These are phyloP conservation scores for Claviceps spartinae DNA, from an alignment of 2,329 filamentous ascomycete genomes.

Conservation along the genomic window DNA sequence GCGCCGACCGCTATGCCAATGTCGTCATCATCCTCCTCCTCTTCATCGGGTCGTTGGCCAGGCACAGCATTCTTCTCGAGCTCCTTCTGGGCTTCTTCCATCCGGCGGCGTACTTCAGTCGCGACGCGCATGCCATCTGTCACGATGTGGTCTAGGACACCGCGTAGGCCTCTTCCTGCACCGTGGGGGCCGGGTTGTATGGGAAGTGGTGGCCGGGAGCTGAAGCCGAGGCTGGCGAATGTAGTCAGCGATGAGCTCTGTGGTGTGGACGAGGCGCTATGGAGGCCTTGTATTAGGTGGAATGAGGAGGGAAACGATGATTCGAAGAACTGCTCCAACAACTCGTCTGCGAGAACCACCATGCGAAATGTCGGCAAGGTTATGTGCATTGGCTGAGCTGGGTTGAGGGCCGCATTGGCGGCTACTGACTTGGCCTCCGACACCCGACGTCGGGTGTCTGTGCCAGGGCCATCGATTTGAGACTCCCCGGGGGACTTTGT, in stretches of 20 bases:
- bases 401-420: constrained; percentile 83
- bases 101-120: constrained; percentile 75
- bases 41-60: constrained; percentile 51
- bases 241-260: constrained; percentile 61
- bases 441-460: constrained; percentile 20
- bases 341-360: constrained; percentile 92
- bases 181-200: constrained; percentile 25
- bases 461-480: constrained; percentile 6
- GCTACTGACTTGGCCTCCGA: constrained; percentile 58
- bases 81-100: constrained; percentile 92
- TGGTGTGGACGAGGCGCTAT: constrained; percentile 16
- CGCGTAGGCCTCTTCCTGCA: constrained; percentile 64
- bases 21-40: constrained; percentile 53
- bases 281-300: constrained; percentile 59
- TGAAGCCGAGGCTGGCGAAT: constrained; percentile 59
- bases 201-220: constrained; percentile 24
- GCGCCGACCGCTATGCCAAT: constrained; percentile 29
- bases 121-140: constrained; percentile 95
- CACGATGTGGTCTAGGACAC: constrained; percentile 93
- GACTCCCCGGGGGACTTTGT: background rate
- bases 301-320: constrained; percentile 88
- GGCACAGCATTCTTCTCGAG: constrained; percentile 70
- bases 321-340: constrained; percentile 95
- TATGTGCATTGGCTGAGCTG: constrained; percentile 84
- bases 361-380: constrained; percentile 96